phyloP scores from a whole-genome alignment of 2,329 filamentous ascomycete genomes.

The Xylaria sp. region DNA sequence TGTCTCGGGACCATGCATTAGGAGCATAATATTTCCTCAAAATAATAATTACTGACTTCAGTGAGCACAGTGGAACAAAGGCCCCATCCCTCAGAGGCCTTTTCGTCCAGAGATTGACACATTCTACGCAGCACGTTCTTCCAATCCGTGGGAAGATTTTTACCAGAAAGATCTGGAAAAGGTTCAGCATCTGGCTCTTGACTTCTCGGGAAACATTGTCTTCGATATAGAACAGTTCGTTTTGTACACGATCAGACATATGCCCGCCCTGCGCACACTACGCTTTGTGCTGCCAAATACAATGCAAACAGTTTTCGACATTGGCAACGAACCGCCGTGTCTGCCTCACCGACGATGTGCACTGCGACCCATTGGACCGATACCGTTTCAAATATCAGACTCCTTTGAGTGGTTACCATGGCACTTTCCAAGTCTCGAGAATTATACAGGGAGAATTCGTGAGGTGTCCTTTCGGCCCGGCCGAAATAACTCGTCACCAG shows the following conservation, averaged over 20 bases:
- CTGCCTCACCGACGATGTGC: conserved; percentile 18
- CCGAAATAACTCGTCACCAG: background rate
- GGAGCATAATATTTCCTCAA: too few relatives aligned
- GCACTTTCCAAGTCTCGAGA: background rate
- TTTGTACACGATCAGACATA: background rate
- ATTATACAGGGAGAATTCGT: background rate
- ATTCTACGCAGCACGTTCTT: conserved; percentile 25
- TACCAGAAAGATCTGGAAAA: background rate
- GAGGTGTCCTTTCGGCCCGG: too few relatives aligned
- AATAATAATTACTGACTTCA: too few relatives aligned
- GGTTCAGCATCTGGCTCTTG: conserved; percentile 20
- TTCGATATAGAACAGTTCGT: background rate
- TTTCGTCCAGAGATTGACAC: conserved; percentile 38
- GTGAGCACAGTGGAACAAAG: conserved; percentile 12
- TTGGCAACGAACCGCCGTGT: background rate
- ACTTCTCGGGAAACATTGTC: background rate
- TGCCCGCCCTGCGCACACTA: conserved; percentile 15
- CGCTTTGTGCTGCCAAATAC: background rate
- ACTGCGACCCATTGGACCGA: background rate
- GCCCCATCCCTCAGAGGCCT: conserved; percentile 23
- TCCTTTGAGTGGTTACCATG: background rate
- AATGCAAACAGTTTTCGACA: background rate
- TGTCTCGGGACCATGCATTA: too few relatives aligned
- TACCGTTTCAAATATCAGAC: conserved; percentile 2
- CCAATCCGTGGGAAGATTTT: background rate